A percentile compares a stretch with the other conserved stretches of the same genome.
Evolutionary conservation across 2,329 filamentous ascomycete genomes (phyloP).

Genomic region (Ophiostoma novo-ulmi): DNA sequence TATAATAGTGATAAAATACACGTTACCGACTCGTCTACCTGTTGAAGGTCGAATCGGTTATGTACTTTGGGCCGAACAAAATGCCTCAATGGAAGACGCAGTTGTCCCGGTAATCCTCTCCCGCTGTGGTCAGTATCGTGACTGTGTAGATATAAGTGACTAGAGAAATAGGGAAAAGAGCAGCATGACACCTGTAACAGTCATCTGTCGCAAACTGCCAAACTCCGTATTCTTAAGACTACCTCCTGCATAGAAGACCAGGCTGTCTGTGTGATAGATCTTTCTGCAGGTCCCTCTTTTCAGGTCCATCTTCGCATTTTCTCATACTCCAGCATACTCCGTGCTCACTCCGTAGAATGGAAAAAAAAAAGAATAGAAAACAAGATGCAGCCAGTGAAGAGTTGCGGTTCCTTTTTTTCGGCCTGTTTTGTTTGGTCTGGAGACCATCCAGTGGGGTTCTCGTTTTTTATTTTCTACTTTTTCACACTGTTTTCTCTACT

Average conservation of each 20-base stretch:
- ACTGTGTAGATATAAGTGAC: neutral
- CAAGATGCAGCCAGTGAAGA: slow-evolving; percentile 2
- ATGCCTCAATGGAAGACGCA: slow-evolving; percentile 21
- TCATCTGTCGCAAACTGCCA: neutral
- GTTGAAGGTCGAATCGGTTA: neutral
- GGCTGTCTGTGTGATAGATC: neutral
- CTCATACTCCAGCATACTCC: neutral
- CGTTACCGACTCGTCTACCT: neutral
- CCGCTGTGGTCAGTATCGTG: slow-evolving; percentile 15
- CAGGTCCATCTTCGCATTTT: neutral
- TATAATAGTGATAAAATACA: neutral
- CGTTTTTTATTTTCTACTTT: neutral
- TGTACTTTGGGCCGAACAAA: slow-evolving; percentile 23
- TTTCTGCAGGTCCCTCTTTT: slow-evolving; percentile 4
- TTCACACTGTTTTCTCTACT: neutral
- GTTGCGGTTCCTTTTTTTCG: slow-evolving; percentile 17
- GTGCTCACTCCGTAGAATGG: neutral
- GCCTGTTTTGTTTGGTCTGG: slow-evolving; percentile 26
- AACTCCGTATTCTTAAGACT: neutral
- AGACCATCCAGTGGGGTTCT: slow-evolving; percentile 19
- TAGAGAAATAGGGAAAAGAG: neutral
- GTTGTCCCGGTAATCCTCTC: slow-evolving; percentile 22
- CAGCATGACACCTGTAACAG: neutral
- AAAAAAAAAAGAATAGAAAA: neutral
- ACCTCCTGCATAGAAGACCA: neutral